Evolutionary conservation across 768 basidiomycete species (phyloP), one percentile per base, ranked within the genome.

Genomic region (Basidioascus undulatus): DNA sequence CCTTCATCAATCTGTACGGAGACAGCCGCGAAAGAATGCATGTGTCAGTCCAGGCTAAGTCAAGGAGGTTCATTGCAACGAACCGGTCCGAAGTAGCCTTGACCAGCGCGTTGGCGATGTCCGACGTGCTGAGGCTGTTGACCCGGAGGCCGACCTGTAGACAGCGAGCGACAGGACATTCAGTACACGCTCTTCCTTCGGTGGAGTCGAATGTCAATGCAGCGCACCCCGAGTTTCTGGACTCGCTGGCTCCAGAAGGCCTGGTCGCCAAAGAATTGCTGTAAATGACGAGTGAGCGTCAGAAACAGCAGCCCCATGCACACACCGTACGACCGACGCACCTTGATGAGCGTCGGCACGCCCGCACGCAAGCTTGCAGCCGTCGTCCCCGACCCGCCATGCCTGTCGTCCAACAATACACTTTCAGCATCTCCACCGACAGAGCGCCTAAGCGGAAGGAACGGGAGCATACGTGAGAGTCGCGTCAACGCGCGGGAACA

Each of bases 211-310:
- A n/a, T n/a, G n/a, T n/a, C n/a, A 39, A 76, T 72, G 24, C 74
- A 67, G 34, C 89, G 92, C 37, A 96, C 72, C 28, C 87, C 87
- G 32, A 98, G 67, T 2, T 86, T 83, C 57, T 92, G 84, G n/a
- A 94, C 83, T 23, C 89, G 76, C 57, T 98, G 83, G 3, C 83
- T 82, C 84, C 84, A 96, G 61, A 94, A 89, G 56, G 77, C 82
- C 52, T 94, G 87, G 56, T 94, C 87, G 3, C 92, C 89, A 51
- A 96, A 98, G 68, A 96, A 98, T 0, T 92, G 89, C 47, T 74
- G n/a, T n/a, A n/a, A n/a, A n/a, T 75, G 55, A 96, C 83, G 51
- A 98, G 3, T 21, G 8, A 10, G 1, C 15, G 9, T 10, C 28
- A 21, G 19, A 36, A 6, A 25, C 19, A 16, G 39, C 7, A 44